A percentile compares a stretch with the other conserved stretches of the same genome.
phyloP scores from a whole-genome alignment of 2,329 filamentous ascomycete species.

The Exophiala phaeomuriformis region DNA sequence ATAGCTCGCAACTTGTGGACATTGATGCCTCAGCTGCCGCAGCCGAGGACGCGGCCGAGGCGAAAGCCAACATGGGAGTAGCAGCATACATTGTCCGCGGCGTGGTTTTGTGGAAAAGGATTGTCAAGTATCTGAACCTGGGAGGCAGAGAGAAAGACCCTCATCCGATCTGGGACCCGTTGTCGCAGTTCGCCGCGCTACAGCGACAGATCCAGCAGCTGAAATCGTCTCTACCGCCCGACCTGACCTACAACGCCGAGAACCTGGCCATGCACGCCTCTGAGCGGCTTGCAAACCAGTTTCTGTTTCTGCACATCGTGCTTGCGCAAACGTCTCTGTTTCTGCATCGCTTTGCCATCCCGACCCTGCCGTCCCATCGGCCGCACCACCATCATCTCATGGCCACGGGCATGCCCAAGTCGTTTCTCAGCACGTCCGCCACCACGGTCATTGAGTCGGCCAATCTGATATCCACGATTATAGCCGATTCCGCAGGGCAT shows the following conservation, averaged over 20 bases:
- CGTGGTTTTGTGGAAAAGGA: constrained; percentile 80
- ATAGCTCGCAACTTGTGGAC: too few relatives aligned
- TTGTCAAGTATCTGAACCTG: constrained; percentile 84
- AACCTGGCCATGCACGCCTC: constrained; percentile 80
- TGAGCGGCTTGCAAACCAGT: constrained; percentile 81
- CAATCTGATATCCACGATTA: constrained; percentile 74
- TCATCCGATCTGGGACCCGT: constrained; percentile 69
- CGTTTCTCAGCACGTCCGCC: constrained; percentile 69
- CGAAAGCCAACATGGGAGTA: constrained; percentile 81
- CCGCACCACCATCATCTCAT: constrained; percentile 24
- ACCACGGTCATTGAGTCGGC: constrained; percentile 74
- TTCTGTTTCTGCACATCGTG: constrained; percentile 83
- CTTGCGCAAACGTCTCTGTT: constrained; percentile 87
- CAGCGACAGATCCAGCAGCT: constrained; percentile 66
- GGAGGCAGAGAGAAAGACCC: constrained; percentile 74
- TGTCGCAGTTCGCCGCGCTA: constrained; percentile 68
- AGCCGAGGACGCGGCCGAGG: constrained; percentile 15
- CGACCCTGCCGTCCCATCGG: constrained; percentile 56
- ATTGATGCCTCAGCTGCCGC: constrained; percentile 30
- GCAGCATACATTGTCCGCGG: constrained; percentile 81
- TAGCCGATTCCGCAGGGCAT: constrained; percentile 72
- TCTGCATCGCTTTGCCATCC: constrained; percentile 77
- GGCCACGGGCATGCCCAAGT: constrained; percentile 63
- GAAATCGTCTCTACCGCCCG: constrained; percentile 59
- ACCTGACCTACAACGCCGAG: constrained; percentile 66